phyloP scores from a whole-genome alignment of 257 asterid species.

The Rhazya stricta region DNA sequence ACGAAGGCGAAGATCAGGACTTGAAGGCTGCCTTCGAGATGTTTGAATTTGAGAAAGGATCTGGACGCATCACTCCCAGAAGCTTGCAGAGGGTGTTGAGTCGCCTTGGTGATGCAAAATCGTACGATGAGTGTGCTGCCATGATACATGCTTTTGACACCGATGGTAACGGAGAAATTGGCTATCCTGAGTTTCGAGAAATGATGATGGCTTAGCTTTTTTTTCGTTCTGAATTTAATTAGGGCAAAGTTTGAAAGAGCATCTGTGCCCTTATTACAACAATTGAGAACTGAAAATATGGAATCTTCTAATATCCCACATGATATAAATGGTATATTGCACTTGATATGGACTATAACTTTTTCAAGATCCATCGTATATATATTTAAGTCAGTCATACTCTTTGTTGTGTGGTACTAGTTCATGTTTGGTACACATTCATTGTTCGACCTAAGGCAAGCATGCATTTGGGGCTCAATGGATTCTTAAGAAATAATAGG shows the following conservation, averaged over 20 bases:
- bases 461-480: no score
- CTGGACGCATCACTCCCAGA: constrained; percentile 55
- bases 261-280: no score
- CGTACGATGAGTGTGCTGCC: constrained; percentile 53
- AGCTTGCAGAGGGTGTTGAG: constrained; percentile 53
- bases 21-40: constrained; percentile 48
- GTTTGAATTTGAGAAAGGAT: constrained; percentile 48
- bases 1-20: constrained; percentile 27
- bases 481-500: no score
- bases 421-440: no score
- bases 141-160: constrained; percentile 49
- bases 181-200: constrained; percentile 41
- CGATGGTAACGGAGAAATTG: constrained; percentile 60
- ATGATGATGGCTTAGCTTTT: constrained; percentile 42
- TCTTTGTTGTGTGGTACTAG: no score
- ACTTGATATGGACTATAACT: no score
- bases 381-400: no score
- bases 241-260: background rate
- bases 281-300: no score
- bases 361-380: no score
- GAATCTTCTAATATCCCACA: no score
- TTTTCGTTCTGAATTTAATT: background rate
- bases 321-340: no score
- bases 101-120: constrained; percentile 42
- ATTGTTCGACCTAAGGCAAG: no score